Base-by-base conservation (phyloP, 176 grass and related monocot species). In the Triticum turgidum region DNA sequence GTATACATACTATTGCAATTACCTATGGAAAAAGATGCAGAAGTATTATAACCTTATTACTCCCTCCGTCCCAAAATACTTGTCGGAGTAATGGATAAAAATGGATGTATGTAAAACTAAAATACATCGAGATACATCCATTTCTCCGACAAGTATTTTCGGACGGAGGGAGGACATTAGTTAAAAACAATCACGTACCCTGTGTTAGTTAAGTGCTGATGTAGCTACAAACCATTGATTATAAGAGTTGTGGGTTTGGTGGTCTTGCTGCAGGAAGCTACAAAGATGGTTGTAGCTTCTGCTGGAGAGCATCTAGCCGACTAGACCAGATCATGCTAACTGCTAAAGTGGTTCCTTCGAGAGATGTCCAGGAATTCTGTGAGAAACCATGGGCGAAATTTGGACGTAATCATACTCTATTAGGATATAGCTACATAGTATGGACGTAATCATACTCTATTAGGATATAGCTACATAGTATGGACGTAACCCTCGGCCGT, bases 211-310 rank as follows among this genome's bases (percentile, higher is more conserved):
- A 20, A 52, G 17, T 35, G 14, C 11, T 30, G 6, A 20, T 54
- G 27, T 54, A 80, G 38, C 9, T 49, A 15, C 2, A 9, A 47
- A 44, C 25, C 25, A 1, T 22, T 34, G 76, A 34, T 44, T 70
- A 41, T 15, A 33, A 10, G 51, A 21, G 11, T 4, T 22, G 51
- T 54, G 15, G 15, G 15, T 68, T 77, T 38, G 13, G 32, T 69
- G 61, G 74, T 58, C 14, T 14, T 85, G 83, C 62, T 65, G 68
- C 65, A 79, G 6, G 20, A 29, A 32, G 76, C 34, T 71, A 51
- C 62, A 66, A 56, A 69, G 45, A 15, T 51, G 5, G 42, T 86
- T 71, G 76, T 13, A 71, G 65, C 42, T 79, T 70, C 6, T 61
- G 32, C 52, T 71, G 75, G 76, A 17, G 11, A 1, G 15, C n/a